Evolutionary conservation across 2,329 filamentous ascomycete genomes (phyloP), one percentile per base, ranked within the genome.

Genomic region (Curvularia lunata): DNA sequence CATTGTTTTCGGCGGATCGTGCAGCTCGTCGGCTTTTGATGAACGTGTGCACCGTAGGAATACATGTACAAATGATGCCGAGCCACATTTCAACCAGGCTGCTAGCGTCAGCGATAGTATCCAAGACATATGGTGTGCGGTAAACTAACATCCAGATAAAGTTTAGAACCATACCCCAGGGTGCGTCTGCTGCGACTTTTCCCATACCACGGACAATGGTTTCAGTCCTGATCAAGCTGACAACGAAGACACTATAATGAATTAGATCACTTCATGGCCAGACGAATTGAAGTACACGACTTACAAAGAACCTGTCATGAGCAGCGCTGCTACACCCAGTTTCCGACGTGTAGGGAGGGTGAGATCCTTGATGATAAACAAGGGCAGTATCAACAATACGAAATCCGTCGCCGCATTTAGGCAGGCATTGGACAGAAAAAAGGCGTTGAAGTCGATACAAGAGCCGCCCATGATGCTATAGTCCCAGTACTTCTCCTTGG

Each of bases 231-330:
- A 66, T 61, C n/a, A 66, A 2, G 38, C 61, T 64, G 1, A 66
- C 57, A 7, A 66, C 42, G 40, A 59, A 62, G 3, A 66, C 61
- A 42, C 63, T 66, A 13, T 1, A 12, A 37, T 10, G 10, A 5
- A 13, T 65, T 8, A 63, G 51, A 27, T 13, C 3, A 21, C 18
- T 13, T 5, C 27, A 13, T 47, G 27, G 16, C 5, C 19, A 19
- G 8, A 54, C 7, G 10, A 12, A 8, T 40, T 9, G 3, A 16
- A 12, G 4, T 21, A n/a, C 8, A 2, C 5, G 5, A 62, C 63
- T 52, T 55, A 66, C 63, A 64, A 61, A 10, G 63, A 66, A 6
- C 61, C 63, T 19, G 59, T 61, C 58, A 62, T 62, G 16, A 66
- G 53, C 4, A 66, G 49, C 16, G 59, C 16, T 21, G 49, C 61